Evolutionary conservation across 2,329 filamentous ascomycete species (phyloP).

Genomic region (Epichloe glyceriae): DNA sequence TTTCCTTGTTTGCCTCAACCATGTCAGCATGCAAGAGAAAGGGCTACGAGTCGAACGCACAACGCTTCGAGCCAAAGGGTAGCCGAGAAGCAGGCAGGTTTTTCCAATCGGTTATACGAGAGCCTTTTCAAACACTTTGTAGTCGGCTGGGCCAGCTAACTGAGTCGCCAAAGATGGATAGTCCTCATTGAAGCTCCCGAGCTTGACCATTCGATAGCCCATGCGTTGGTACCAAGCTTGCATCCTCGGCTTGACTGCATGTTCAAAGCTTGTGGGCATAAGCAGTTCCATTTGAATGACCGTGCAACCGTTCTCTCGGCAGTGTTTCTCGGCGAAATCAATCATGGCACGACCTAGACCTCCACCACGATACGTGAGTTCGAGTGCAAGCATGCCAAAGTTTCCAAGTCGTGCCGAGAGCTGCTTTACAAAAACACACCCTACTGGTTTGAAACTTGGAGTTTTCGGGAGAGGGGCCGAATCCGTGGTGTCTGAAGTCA

Average conservation of each 20-base stretch:
- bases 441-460: slow-evolving; percentile 7
- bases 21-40: too few species aligned
- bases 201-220: slow-evolving; percentile 15
- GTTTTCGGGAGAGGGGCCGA: neutral
- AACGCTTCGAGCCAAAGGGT: too few species aligned
- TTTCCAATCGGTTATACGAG: neutral
- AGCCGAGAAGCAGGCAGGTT: too few species aligned
- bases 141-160: slow-evolving; percentile 16
- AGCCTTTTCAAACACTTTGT: slow-evolving; percentile 17
- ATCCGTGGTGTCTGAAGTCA: neutral
- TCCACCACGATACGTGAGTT: slow-evolving; percentile 10
- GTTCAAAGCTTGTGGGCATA: slow-evolving; percentile 14
- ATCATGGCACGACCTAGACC: slow-evolving; percentile 15
- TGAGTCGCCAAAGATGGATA: slow-evolving; percentile 15
- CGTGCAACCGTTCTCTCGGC: slow-evolving; percentile 14
- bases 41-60: too few species aligned
- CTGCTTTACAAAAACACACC: slow-evolving; percentile 16
- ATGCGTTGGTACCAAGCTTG: slow-evolving; percentile 17
- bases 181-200: slow-evolving; percentile 15
- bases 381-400: slow-evolving; percentile 18
- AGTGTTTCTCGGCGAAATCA: slow-evolving; percentile 16
- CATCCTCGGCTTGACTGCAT: slow-evolving; percentile 15
- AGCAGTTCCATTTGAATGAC: slow-evolving; percentile 18
- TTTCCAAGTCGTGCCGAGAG: slow-evolving; percentile 10
- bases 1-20: too few species aligned